Evolutionary conservation across 352 stramenopile species (phyloP).

Genomic region (Phytophthora constricta): DNA sequence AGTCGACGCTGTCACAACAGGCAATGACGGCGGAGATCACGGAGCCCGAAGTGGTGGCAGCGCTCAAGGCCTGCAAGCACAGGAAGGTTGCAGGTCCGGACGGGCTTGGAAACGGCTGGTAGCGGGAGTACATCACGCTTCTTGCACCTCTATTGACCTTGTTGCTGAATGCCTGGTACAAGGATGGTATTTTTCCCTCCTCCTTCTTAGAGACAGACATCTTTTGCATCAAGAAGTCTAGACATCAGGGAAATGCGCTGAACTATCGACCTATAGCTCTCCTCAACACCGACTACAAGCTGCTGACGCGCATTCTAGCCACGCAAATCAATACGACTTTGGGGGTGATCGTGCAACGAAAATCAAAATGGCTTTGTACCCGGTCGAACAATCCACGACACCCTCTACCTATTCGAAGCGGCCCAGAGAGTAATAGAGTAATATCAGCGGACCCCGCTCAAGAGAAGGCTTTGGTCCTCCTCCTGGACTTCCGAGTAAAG

Average conservation of each 20-base stretch:
- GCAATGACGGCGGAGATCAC: not conserved
- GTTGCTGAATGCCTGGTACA: constrained; percentile 6
- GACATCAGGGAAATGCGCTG: not conserved
- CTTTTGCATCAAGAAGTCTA: constrained; percentile 11
- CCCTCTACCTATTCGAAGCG: not conserved
- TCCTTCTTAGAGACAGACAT: constrained; percentile 10
- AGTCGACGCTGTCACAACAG: not conserved
- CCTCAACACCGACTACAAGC: constrained; percentile 19
- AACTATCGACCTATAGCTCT: constrained; percentile 13
- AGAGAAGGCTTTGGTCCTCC: not conserved
- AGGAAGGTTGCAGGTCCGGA: constrained; percentile 1
- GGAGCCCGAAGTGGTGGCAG: not conserved
- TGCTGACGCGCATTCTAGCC: not conserved
- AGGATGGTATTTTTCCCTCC: not conserved
- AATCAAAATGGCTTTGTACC: constrained; percentile 10
- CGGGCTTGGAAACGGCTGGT: constrained; percentile 8
- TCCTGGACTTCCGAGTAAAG: not conserved
- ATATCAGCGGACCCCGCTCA: not conserved
- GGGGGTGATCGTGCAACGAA: not conserved
- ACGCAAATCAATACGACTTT: not conserved
- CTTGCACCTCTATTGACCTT: not conserved
- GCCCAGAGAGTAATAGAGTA: not conserved
- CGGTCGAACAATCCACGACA: not conserved
- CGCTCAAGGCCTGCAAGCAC: not conserved
- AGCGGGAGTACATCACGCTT: not conserved